Evolutionary conservation across 768 basidiomycete species (phyloP), one percentile per base, ranked within the genome.

Genomic region (Paxillus ammoniavirescens): DNA sequence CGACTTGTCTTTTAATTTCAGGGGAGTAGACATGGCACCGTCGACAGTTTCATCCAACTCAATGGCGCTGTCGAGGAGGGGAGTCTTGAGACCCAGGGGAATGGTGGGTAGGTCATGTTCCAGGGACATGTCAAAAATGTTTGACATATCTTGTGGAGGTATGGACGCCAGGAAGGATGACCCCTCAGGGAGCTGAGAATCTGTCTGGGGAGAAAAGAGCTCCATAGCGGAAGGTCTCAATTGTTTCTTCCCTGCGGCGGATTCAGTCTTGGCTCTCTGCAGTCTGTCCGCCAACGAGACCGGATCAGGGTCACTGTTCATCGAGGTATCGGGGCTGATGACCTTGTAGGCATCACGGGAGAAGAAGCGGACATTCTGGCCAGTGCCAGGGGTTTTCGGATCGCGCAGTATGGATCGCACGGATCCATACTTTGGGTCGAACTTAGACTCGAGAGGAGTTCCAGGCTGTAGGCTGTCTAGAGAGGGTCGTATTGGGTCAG

Each of bases 351-450:
- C 83, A 49, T 87, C 83, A 26, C 82, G 77, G 26, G 87, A 82
- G 67, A 89, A 88, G 72, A 90, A 89, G 6, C 88, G 83, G 40
- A 90, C 88, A 55, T 83, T 89, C 64, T 84, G 83, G n/a, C 88
- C 87, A 10, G 86, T 87, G 4, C 84, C 87, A 14, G 88, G 88
- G 0, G 87, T 86, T 44, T 83, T 83, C 4, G 78, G 80, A 55
- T 85, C 83, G 40, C 86, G 84, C 26, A 90, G 76, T 57, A 90
- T 90, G 14, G 87, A 89, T 13, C 87, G 81, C 5, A 86, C 75
- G 12, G 87, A 88, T 49, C 77, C 78, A 53, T 69, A 75, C 53
- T 69, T 57, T 36, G 38, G 9, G 26, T 49, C 49, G 8, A 30
- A 37, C 21, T 41, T 41, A 52, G 35, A 71, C 68, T 23, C 77